These are phyloP conservation scores for Hanseniaspora sp. DNA, from an alignment of 1,139 yeast genomes.

Conservation along the genomic window DNA sequence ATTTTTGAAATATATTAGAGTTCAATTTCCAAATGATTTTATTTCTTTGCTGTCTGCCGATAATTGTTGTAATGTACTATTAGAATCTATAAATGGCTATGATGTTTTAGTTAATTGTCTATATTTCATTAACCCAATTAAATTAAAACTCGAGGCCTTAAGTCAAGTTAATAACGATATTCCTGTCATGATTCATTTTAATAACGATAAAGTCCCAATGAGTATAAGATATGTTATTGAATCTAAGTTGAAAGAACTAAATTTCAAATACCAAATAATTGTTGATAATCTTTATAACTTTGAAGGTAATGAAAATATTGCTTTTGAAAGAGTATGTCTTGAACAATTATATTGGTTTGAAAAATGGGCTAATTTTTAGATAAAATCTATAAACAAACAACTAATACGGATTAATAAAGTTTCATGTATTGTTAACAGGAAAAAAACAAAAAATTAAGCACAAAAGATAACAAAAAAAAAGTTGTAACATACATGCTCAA, in stretches of 20 bases:
- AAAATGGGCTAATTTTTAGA: conserved; percentile 6
- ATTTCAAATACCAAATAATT: conserved; percentile 15
- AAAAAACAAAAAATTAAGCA: background rate
- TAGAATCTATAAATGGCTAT: background rate
- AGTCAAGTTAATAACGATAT: conserved; percentile 5
- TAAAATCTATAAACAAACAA: background rate
- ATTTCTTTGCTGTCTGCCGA: conserved; percentile 10
- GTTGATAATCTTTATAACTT: conserved; percentile 12
- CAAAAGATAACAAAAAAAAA: too few relatives aligned
- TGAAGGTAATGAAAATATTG: conserved; percentile 9
- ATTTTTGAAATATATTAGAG: conserved; percentile 8
- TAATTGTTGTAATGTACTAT: conserved; percentile 2
- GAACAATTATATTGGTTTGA: conserved; percentile 15
- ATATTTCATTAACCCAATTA: conserved; percentile 13
- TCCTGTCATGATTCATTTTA: conserved; percentile 15
- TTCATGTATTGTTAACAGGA: background rate
- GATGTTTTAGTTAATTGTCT: conserved; percentile 5
- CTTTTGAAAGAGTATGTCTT: conserved; percentile 15
- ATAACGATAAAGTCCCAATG: conserved; percentile 15
- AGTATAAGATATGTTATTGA: conserved; percentile 15
- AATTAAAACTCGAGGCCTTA: conserved; percentile 1
- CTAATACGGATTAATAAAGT: background rate
- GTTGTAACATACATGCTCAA: too few relatives aligned
- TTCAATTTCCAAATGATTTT: conserved; percentile 1
- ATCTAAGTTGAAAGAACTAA: conserved; percentile 10